Base-by-base conservation (phyloP, 1,284 basidiomycete species). In the Moesziomyces globuligerus region DNA sequence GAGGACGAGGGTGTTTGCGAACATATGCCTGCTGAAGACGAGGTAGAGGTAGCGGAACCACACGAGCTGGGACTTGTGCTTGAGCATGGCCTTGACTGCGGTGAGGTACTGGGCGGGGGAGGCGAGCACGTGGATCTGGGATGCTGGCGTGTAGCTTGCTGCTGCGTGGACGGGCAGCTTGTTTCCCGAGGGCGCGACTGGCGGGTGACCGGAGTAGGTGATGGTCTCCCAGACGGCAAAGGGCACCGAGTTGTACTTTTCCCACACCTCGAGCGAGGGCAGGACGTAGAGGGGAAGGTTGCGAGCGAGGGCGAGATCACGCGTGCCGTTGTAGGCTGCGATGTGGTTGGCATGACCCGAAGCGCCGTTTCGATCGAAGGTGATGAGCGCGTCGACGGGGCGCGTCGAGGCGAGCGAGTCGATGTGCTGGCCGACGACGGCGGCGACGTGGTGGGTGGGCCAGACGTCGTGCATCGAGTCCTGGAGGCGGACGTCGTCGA, bases 301-400 rank as follows among this genome's bases (percentile, higher is more conserved):
- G 39, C 48, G 50, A 1, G 71, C 90, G 40, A 83, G 75, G 10
- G 60, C 51, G 7, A 57, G 18, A 21, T 53, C 41, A 2, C 48
- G 52, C 3, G 67, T 59, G 10, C 55, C 67, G 13, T 70, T 70
- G n/a, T 87, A 87, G 20, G 94, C 84, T 0, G 92, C 89, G 54
- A 86, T 86, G 83, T 99, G 95, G 82, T 98, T 99, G 0, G 91
- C 90, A 79, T 98, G 95, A 0, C 85, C 86, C 8, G 93, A 94
- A 5, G 98, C 86, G 1, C 96, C 95, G 4, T 81, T 71, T 0
- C 83, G 68, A 83, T 99, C 95, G 76, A 98, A 98, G 0, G 95
- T 97, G 55, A 99, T 84, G 52, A 98, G 89, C 91, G 66, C 58
- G 13, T 72, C 72, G 52, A 72, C 52, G 24, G 52, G 37, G 9